These are phyloP conservation scores for Saururus chinensis DNA, from an alignment of 164 flowering plant genomes.

Conservation along the genomic window DNA sequence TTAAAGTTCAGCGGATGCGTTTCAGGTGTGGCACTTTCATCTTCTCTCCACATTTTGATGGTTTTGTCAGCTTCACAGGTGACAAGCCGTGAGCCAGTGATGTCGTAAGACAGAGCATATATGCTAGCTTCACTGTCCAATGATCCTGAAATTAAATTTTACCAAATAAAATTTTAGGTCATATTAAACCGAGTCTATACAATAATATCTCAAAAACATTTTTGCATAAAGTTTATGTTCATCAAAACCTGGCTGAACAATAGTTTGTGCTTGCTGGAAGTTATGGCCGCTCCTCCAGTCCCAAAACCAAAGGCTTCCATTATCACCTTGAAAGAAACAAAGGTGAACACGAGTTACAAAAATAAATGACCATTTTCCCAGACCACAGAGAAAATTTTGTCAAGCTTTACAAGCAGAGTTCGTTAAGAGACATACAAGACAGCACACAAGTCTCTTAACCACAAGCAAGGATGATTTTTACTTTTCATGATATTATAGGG, in stretches of 20 bases:
- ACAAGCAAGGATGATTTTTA: no score
- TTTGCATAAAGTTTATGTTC: background rate
- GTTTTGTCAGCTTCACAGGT: slow-evolving; percentile 98
- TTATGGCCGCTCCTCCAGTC: slow-evolving; percentile 99
- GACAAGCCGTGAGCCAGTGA: slow-evolving; percentile 79
- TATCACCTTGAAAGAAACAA: slow-evolving; percentile 56
- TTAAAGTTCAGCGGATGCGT: slow-evolving; percentile 87
- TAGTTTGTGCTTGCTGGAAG: slow-evolving; percentile 92
- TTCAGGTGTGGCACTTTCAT: slow-evolving; percentile 86
- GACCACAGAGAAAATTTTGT: no score
- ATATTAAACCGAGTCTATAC: background rate
- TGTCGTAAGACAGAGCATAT: slow-evolving; percentile 70
- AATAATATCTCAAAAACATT: no score
- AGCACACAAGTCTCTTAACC: no score
- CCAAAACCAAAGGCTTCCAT: slow-evolving; percentile 99
- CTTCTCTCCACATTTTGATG: slow-evolving; percentile 98
- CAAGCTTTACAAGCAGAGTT: background rate
- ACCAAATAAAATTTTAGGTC: background rate
- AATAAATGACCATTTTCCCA: background rate
- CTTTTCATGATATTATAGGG: no score
- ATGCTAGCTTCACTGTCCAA: slow-evolving; percentile 98
- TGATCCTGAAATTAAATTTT: slow-evolving; percentile 46
- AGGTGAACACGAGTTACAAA: no score
- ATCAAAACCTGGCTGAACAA: slow-evolving; percentile 90
- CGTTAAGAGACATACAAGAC: background rate